These are phyloP conservation scores for Pythium volutum DNA, from an alignment of 352 stramenopile genomes.

Conservation along the genomic window DNA sequence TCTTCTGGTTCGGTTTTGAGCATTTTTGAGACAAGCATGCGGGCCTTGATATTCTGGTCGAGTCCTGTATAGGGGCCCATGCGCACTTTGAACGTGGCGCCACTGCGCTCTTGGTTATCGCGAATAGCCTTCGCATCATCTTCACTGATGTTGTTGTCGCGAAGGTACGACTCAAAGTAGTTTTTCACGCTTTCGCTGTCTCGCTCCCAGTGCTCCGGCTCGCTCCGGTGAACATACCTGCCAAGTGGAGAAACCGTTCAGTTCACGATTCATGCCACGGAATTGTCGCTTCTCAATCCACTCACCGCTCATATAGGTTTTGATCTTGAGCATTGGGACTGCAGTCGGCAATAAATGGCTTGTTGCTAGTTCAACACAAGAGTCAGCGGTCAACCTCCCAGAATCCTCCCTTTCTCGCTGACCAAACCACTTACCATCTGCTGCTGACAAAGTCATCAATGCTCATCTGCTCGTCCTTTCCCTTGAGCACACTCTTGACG, in stretches of 20 bases:
- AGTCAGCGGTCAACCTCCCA: not conserved
- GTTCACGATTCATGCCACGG: not conserved
- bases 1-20: constrained; percentile 68
- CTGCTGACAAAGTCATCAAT: constrained; percentile 51
- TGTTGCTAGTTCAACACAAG: constrained; percentile 29
- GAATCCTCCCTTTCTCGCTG: not conserved
- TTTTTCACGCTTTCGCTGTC: constrained; percentile 76
- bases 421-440: constrained; percentile 35
- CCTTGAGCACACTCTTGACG: constrained; percentile 38
- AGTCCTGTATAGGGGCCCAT: constrained; percentile 67
- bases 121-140: constrained; percentile 61
- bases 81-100: constrained; percentile 82
- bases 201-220: constrained; percentile 72
- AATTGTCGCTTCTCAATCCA: not conserved
- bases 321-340: constrained; percentile 33
- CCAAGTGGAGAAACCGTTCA: not conserved
- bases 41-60: constrained; percentile 79
- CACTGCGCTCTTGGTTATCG: constrained; percentile 63
- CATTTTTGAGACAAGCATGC: constrained; percentile 75
- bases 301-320: constrained; percentile 71
- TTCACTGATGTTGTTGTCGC: constrained; percentile 69
- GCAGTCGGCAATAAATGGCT: constrained; percentile 71
- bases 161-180: constrained; percentile 80
- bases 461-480: constrained; percentile 55
- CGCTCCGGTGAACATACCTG: constrained; percentile 52